Percentiles rank a stretch among this genome's conserved stretches.
Evolutionary conservation across 805 yeast genomes (phyloP).

Genomic region (Metschnikowia corniflorae): DNA sequence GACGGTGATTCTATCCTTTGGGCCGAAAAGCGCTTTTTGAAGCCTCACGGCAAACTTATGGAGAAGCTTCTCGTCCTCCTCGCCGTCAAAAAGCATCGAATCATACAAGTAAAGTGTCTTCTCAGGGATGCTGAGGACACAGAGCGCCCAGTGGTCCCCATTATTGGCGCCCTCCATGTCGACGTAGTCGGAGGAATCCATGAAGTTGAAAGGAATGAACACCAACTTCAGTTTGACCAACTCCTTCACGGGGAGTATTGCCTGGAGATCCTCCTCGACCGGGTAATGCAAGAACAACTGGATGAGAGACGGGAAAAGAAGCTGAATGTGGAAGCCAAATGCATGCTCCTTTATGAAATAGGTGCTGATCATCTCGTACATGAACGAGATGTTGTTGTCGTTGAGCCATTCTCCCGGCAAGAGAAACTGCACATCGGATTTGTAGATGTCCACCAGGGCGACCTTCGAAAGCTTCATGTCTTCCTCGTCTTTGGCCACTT

Average conservation of each 20-base stretch:
- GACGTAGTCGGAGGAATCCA: constrained; percentile 31
- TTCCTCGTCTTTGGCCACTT: constrained; percentile 9
- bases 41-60: constrained; percentile 23
- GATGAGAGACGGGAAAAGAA: constrained; percentile 58
- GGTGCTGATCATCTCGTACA: constrained; percentile 47
- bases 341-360: constrained; percentile 18
- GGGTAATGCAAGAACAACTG: constrained; percentile 55
- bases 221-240: constrained; percentile 41
- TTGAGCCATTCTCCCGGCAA: constrained; percentile 70
- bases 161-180: constrained; percentile 57
- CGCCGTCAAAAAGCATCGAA: constrained; percentile 42
- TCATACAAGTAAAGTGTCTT: constrained; percentile 55
- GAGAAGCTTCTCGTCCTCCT: constrained; percentile 32
- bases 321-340: constrained; percentile 25
- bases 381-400: constrained; percentile 62
- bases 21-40: constrained; percentile 20
- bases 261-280: constrained; percentile 34
- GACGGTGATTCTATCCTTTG: constrained; percentile 24
- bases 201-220: constrained; percentile 67
- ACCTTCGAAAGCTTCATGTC: constrained; percentile 42
- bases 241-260: constrained; percentile 31
- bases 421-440: constrained; percentile 55
- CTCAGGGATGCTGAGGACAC: constrained; percentile 49
- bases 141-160: constrained; percentile 76
- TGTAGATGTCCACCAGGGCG: constrained; percentile 55